A percentile compares a stretch with the other conserved stretches of the same genome.
Evolutionary conservation across 306 rosid species (phyloP).

Genomic region (Dryas drummondii): DNA sequence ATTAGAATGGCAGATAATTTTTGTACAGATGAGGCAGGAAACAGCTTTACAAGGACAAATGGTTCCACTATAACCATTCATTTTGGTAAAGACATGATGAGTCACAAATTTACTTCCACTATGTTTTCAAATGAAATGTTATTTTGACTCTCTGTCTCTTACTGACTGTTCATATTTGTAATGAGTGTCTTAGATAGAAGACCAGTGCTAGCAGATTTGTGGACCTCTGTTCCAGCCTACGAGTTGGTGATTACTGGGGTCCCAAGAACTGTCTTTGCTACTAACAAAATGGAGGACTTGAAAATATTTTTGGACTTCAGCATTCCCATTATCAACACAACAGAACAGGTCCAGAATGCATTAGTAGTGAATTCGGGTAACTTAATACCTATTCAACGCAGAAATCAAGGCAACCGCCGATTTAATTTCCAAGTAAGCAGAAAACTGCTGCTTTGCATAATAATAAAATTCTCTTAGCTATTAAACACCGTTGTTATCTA

Average conservation of each 20-base stretch:
- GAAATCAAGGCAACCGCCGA: constrained; percentile 41
- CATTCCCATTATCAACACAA: constrained; percentile 53
- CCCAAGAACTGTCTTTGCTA: constrained; percentile 64
- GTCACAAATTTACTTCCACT: not conserved
- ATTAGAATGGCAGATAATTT: constrained; percentile 42
- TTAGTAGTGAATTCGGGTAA: constrained; percentile 43
- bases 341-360: constrained; percentile 49
- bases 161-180: constrained; percentile 5
- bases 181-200: constrained; percentile 55
- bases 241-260: constrained; percentile 52
- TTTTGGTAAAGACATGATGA: constrained; percentile 41
- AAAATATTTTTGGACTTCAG: constrained; percentile 57
- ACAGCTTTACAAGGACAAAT: constrained; percentile 45
- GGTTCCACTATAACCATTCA: constrained; percentile 50
- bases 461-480: not conserved
- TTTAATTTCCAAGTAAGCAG: constrained; percentile 53
- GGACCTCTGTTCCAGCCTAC: constrained; percentile 68
- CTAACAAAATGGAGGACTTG: constrained; percentile 53
- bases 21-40: constrained; percentile 65
- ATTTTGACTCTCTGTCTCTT: constrained; percentile 1
- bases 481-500: not conserved
- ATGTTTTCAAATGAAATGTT: not conserved
- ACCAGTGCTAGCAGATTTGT: constrained; percentile 55
- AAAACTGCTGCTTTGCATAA: not conserved
- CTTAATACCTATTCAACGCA: constrained; percentile 34